Evolutionary conservation across 2,329 filamentous ascomycete genomes (phyloP), one percentile per base, ranked within the genome.

Genomic region (Trichoderma sp.): DNA sequence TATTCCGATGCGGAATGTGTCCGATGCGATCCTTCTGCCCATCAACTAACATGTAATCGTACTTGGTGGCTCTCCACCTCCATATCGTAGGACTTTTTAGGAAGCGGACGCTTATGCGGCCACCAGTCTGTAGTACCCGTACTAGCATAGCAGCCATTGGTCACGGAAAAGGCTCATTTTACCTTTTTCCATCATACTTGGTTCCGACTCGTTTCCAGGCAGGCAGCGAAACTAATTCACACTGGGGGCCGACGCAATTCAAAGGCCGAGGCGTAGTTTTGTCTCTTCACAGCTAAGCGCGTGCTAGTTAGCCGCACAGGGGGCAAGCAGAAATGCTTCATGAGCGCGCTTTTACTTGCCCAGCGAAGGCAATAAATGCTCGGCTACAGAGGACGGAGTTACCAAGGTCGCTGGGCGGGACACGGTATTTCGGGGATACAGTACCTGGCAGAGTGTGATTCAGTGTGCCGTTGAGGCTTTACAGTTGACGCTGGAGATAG

Each of bases 101-200:
- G 27, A 72, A 72, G 59, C 68, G 59, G 59, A 63, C 59, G 45
- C 59, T 72, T 72, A 63, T 72, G 68, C 68, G 60, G 38, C 68
- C 68, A 33, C 24, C 11, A 33, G 29, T n/a, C 41, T 45, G 41
- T 45, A 18, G 35, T n/a, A 67, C 66, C 31, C 63, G 16, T 74
- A 14, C 62, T 59, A 38, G 35, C 45, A 29, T 59, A 38, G 35
- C 45, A 29, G 4, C 71, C 53, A 24, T 67, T 74, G 45, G 62
- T 24, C 18, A 12, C 63, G 53, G 64, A 45, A 66, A 24, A 74
- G 12, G 7, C 31, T 31, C 60, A 18, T 21, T 21, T 35, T 24
- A 4, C 31, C 5, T 31, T 63, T n/a, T n/a, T 14, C 29, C 63
- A 16, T 59, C 24, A 12, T 18, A 18, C 24, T 18, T 64, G n/a